These are phyloP conservation scores for Mycena vitilis DNA, from an alignment of 768 basidiomycete species.

Conservation along the genomic window DNA sequence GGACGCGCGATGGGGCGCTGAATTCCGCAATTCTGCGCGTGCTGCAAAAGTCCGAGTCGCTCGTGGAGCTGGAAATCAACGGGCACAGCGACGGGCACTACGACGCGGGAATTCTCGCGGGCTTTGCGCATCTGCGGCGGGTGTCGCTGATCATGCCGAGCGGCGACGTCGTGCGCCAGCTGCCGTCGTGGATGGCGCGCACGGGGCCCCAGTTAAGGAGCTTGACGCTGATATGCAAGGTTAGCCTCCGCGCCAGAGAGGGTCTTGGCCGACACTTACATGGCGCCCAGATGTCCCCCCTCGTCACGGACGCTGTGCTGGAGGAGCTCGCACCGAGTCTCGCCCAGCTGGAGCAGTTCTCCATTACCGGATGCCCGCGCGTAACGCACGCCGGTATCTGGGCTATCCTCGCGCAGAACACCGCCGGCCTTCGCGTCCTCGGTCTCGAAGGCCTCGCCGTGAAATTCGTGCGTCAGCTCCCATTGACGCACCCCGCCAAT, in stretches of 20 bases:
- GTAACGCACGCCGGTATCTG: constrained; percentile 72
- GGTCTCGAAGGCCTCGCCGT: constrained; percentile 73
- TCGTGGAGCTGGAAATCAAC: constrained; percentile 78
- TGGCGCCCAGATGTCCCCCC: constrained; percentile 59
- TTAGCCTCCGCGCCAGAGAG: constrained; percentile 39
- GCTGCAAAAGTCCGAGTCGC: constrained; percentile 52
- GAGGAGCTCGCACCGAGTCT: constrained; percentile 62
- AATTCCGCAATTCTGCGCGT: constrained; percentile 68
- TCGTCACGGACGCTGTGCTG: constrained; percentile 69
- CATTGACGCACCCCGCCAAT: neutral
- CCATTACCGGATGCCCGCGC: constrained; percentile 75
- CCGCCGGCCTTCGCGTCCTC: constrained; percentile 61
- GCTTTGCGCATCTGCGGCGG: constrained; percentile 63
- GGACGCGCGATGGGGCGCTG: constrained; percentile 85
- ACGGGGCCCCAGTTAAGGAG: constrained; percentile 61
- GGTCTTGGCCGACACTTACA: neutral
- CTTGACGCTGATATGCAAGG: constrained; percentile 80
- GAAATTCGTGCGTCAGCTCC: constrained; percentile 59
- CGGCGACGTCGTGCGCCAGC: constrained; percentile 57
- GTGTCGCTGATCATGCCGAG: constrained; percentile 85
- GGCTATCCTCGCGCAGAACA: constrained; percentile 59
- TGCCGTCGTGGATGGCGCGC: constrained; percentile 62
- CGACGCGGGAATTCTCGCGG: constrained; percentile 60
- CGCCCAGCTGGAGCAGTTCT: constrained; percentile 63
- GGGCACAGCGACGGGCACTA: constrained; percentile 71